Conservation (phyloP, 2,329 filamentous ascomycete species). For the Thelonectria blattea region DNA sequence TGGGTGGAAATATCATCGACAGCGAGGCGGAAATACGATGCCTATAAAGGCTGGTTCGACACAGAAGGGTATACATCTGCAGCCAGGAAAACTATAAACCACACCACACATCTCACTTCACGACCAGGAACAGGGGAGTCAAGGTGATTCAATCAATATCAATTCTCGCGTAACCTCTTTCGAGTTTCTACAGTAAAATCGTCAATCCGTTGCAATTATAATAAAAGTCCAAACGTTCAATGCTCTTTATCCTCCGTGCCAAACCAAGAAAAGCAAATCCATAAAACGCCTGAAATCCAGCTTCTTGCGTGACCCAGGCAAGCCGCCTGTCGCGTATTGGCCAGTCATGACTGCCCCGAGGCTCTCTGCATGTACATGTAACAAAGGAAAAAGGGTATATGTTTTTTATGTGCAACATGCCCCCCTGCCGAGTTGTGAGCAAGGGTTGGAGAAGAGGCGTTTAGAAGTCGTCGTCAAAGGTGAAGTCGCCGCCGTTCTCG, state of each 20-base stretch:
- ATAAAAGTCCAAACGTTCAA: conserved; percentile 26
- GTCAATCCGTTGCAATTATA: conserved; percentile 35
- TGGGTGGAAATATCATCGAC: too few relatives aligned
- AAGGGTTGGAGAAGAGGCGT: conserved; percentile 36
- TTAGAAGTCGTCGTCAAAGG: conserved; percentile 97
- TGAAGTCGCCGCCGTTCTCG: conserved; percentile 78
- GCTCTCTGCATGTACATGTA: conserved; percentile 34
- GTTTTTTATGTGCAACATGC: conserved; percentile 22
- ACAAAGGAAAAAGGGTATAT: conserved; percentile 37
- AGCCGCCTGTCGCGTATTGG: conserved; percentile 13
- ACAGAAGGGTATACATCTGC: background rate
- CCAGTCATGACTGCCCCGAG: conserved; percentile 31
- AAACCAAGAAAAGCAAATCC: conserved; percentile 25
- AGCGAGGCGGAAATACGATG: background rate
- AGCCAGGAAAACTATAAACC: background rate
- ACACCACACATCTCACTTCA: background rate
- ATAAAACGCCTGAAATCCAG: conserved; percentile 35
- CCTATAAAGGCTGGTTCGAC: background rate
- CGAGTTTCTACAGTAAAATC: conserved; percentile 34
- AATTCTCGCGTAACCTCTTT: conserved; percentile 32
- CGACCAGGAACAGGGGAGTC: background rate
- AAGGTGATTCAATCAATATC: conserved; percentile 2
- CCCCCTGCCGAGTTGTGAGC: conserved; percentile 8
- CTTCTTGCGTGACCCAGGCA: conserved; percentile 19
- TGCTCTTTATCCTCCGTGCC: conserved; percentile 34